Conservation (phyloP, 805 yeast species). For the Metschnikowia arizonensis region DNA sequence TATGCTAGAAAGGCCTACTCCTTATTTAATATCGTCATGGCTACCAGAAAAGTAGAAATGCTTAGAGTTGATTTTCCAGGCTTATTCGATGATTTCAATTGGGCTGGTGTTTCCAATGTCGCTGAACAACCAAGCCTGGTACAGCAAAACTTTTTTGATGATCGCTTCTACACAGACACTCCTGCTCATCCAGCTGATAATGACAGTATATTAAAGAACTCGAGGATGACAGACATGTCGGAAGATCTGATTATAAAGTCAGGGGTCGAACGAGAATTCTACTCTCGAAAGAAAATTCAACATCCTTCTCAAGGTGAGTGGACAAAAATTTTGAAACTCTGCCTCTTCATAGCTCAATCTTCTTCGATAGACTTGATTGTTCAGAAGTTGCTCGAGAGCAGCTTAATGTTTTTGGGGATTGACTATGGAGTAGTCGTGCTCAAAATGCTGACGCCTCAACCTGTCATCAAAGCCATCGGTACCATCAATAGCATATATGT, state of each 20-base stretch:
- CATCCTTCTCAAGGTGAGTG: constrained; percentile 15
- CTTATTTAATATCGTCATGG: constrained; percentile 28
- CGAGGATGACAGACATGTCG: neutral
- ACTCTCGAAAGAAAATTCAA: neutral
- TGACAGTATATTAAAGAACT: neutral
- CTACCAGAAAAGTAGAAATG: constrained; percentile 20
- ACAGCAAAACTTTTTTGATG: constrained; percentile 9
- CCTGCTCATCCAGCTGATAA: neutral
- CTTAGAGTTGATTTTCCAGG: constrained; percentile 29
- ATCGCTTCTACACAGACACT: neutral
- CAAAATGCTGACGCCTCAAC: constrained; percentile 20
- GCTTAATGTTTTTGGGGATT: constrained; percentile 34
- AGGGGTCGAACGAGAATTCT: neutral
- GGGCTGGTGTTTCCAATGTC: constrained; percentile 30
- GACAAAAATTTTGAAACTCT: constrained; percentile 40
- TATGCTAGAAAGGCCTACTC: constrained; percentile 38
- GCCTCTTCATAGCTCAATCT: constrained; percentile 48
- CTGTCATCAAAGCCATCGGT: constrained; percentile 27
- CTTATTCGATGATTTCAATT: constrained; percentile 22
- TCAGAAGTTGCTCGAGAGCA: constrained; percentile 35
- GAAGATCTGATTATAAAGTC: constrained; percentile 1
- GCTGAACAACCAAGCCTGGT: constrained; percentile 5
- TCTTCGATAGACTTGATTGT: constrained; percentile 36
- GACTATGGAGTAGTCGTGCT: constrained; percentile 31
- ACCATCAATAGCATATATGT: constrained; percentile 23